Base-by-base conservation (phyloP, 2,329 filamentous ascomycete species). In the Aureobasidium uvarum region DNA sequence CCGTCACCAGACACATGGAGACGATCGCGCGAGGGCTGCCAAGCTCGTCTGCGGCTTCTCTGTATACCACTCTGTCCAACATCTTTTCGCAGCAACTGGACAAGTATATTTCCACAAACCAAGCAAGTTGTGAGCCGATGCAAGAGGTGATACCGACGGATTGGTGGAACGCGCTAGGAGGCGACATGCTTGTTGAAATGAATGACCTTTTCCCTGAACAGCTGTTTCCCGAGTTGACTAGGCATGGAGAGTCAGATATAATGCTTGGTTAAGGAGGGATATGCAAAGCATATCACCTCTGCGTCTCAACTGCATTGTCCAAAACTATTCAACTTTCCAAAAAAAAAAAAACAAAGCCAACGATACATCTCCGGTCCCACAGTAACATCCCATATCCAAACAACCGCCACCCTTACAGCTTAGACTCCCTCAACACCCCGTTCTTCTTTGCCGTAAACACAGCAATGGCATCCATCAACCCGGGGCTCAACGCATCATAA, bases 401-500 rank as follows among this genome's bases (percentile, higher is more conserved):
- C 8, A 10, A 8, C 18, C 5, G 14, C 43, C 25, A 25, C 25
- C n/a, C 28, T 48, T 48, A 62, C 39, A 67, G 20, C 56, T 63
- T 65, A 25, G 56, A 60, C 43, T 45, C 60, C 43, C 64, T 56
- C 56, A 65, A 45, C 31, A 28, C 45, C 3, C 62, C 59, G 52
- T 62, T 62, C 59, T 62, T 62, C 59, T 62, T 62, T 0, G 59
- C 59, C 46, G 33, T 55, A 52, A 54, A 63, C 6, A 58, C 43
- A 5, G 56, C 72, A 62, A 73, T 70, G 14, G 67, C 62, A 67
- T 89, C 87, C 87, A 89, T 89, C 71, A 90, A 75, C 3, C 79
- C 67, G 20, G 87, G 86, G 5, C 81, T 85, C 52, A 90, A 77
- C 20, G 80, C 80, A 74, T 90, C 87, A 73, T 89, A 90, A 1